Conservation (phyloP, 192 early-diverging fungal genomes). For the Umbelopsis vinacea region DNA sequence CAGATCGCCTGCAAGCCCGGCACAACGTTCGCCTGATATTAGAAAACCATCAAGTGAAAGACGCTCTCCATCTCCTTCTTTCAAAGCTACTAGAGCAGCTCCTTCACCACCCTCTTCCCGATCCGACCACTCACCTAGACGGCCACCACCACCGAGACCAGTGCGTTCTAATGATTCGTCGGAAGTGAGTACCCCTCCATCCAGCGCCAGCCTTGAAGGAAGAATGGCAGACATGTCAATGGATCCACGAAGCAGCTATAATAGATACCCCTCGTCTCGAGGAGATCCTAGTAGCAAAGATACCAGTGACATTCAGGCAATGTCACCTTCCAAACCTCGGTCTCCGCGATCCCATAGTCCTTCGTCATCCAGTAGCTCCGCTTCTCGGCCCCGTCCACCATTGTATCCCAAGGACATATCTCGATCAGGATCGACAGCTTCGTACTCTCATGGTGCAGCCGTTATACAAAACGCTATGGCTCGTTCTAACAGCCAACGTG, state of each 20-base stretch:
- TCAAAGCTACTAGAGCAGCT: conserved; percentile 30
- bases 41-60: conserved; percentile 9
- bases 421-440: conserved; percentile 2
- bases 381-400: conserved; percentile 19
- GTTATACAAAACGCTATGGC: conserved; percentile 20
- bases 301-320: background rate
- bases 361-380: background rate
- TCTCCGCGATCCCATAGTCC: conserved; percentile 3
- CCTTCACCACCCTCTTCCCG: conserved; percentile 16
- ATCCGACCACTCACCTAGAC: background rate
- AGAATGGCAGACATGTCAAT: conserved; percentile 18
- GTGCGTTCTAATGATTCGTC: conserved; percentile 25
- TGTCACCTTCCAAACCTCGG: conserved; percentile 2
- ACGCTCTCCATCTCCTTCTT: conserved; percentile 35
- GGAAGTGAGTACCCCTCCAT: background rate
- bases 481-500: conserved; percentile 7
- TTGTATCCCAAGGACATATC: conserved; percentile 7
- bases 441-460: background rate
- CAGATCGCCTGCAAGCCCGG: background rate
- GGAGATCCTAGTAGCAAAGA: conserved; percentile 3
- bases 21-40: background rate
- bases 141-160: conserved; percentile 22
- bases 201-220: background rate
- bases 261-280: conserved; percentile 3
- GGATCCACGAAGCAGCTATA: background rate